Percentiles rank a stretch among this genome's conserved stretches.
These are phyloP conservation scores for Ascomycota sp. DNA, from an alignment of 2,329 filamentous ascomycete genomes.

Conservation along the genomic window DNA sequence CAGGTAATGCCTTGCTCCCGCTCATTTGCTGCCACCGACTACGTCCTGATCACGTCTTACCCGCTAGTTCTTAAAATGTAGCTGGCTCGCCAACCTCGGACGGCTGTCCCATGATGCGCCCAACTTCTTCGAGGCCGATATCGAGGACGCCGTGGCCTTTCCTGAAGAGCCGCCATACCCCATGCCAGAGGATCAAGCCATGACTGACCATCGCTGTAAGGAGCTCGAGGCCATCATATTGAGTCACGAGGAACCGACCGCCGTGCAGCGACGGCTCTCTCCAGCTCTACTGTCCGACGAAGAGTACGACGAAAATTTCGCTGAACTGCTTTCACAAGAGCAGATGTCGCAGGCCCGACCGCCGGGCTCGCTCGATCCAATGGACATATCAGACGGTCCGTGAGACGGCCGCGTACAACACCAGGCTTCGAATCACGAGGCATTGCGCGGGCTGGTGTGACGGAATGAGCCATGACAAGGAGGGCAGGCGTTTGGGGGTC, in stretches of 20 bases:
- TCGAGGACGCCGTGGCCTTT: constrained; percentile 26
- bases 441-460: too few species aligned
- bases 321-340: constrained; percentile 15
- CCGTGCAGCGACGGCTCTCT: constrained; percentile 7
- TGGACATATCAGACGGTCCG: constrained; percentile 19
- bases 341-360: constrained; percentile 3
- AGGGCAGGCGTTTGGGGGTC: background rate
- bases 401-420: background rate
- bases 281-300: constrained; percentile 27
- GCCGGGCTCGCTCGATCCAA: constrained; percentile 15
- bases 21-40: background rate
- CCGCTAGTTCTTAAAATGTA: constrained; percentile 15
- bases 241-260: constrained; percentile 18
- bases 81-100: constrained; percentile 12
- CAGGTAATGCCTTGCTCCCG: constrained; percentile 8
- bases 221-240: constrained; percentile 37
- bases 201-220: constrained; percentile 29
- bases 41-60: background rate
- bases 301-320: constrained; percentile 43
- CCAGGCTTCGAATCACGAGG: constrained; percentile 1
- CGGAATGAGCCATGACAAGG: background rate
- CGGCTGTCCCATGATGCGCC: constrained; percentile 16
- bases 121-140: constrained; percentile 25
- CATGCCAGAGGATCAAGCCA: constrained; percentile 22
- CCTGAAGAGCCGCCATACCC: constrained; percentile 7